A percentile compares a stretch with the other conserved stretches of the same genome.
Conservation (phyloP, 768 basidiomycete genomes). For the Neoboletus subvelutipes region DNA sequence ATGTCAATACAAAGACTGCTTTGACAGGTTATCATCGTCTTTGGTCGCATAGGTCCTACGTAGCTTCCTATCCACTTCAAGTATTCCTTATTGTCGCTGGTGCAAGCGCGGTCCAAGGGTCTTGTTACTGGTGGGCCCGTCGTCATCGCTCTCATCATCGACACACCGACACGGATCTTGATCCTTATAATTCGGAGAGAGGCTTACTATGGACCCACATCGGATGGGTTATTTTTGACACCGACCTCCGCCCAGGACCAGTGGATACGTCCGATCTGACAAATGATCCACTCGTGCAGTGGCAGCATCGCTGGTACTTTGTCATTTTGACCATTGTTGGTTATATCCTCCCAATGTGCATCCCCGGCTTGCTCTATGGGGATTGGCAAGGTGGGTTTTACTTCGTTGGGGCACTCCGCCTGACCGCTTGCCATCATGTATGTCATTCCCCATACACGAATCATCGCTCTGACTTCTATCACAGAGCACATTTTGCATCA, state of each 20-base stretch:
- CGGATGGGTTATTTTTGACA: constrained; percentile 84
- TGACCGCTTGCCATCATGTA: constrained; percentile 81
- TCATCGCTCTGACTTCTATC: neutral
- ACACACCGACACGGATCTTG: constrained; percentile 82
- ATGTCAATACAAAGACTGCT: constrained; percentile 4
- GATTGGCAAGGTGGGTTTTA: constrained; percentile 80
- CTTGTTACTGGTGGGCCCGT: constrained; percentile 85
- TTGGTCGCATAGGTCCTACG: constrained; percentile 85
- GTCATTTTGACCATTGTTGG: constrained; percentile 62
- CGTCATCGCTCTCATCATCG: constrained; percentile 83
- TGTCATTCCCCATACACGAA: constrained; percentile 29
- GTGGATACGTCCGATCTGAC: constrained; percentile 73
- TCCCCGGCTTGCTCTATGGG: constrained; percentile 70
- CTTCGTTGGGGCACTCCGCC: constrained; percentile 68
- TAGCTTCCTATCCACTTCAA: constrained; percentile 70
- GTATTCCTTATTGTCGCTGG: constrained; percentile 70
- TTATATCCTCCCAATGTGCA: constrained; percentile 62
- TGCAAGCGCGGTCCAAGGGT: constrained; percentile 82
- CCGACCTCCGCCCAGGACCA: constrained; percentile 65
- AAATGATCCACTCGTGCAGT: constrained; percentile 66
- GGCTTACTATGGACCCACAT: constrained; percentile 79
- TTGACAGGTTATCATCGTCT: constrained; percentile 72
- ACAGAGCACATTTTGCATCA: constrained; percentile 85
- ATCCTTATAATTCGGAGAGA: constrained; percentile 80
- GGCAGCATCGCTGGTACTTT: constrained; percentile 78